Base-by-base conservation (phyloP, 768 basidiomycete species). In the Lentinus brumalis region DNA sequence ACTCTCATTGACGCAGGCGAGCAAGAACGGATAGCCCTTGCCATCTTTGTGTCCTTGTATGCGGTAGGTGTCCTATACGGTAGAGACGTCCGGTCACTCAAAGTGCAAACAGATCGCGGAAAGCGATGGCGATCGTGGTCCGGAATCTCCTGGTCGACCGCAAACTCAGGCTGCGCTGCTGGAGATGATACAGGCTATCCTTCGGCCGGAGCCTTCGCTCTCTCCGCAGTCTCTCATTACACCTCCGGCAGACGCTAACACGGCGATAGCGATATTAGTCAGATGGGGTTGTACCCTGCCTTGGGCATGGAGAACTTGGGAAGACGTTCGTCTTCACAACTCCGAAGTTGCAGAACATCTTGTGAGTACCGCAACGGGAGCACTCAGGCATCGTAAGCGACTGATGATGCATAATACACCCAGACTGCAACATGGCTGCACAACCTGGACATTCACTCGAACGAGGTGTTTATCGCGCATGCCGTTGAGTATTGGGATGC, bases 281-380 rank as follows among this genome's bases (percentile, higher is more conserved):
- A 74, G 74, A 61, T 90, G 86, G 84, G 83, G 84, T 32, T 63
- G 77, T 11, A 73, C 81, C 11, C 70, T 88, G 3, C 79, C 81
- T 1, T 91, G 89, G 89, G 77, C 77, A 56, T 92, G 91, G 89
- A 72, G 69, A 11, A 71, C 79, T 7, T 91, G 88, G 86, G 70
- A 74, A 50, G 88, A 89, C 65, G 74, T 76, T 59, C 78, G 83
- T 21, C 69, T 75, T 41, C 76, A 80, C 31, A 72, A 84, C 39
- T 74, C 79, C 2, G 86, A 87, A 55, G 74, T 73, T 31, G 75
- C 88, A 49, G 71, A 77, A 5, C 69, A 69, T n/a, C 38, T 64
- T 32, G 63, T 64, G 6, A 26, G 60, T 50, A 9, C 8, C 21
- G 4, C 15, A 11, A 35, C 35, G 35, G 35, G 11, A 35, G 35